Evolutionary conservation across 352 stramenopile genomes (phyloP), one percentile per base, ranked within the genome.

Genomic region (Globisporangium parvum): DNA sequence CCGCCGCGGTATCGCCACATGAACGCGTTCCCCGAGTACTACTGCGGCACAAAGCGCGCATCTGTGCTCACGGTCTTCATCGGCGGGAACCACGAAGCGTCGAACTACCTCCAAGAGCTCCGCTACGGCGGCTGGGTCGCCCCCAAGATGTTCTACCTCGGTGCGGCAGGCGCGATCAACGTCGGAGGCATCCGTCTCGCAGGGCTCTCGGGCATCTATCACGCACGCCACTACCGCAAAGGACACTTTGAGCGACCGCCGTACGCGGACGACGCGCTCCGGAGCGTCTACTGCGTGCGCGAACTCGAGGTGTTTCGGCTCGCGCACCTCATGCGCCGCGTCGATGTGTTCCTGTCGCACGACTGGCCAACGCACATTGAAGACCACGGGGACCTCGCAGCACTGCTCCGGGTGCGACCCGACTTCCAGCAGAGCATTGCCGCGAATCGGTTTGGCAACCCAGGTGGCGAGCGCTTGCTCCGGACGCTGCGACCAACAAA

Each of bases 141-240:
- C 17, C 93, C 93, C 1, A 97, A 98, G 40, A 98, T 99, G 45
- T 98, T 98, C 62, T 99, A 97, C 67, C 49, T 99, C 9, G 96
- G 96, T 1, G 75, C 74, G 17, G 85, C 90, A 2, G 92, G 91
- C 3, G 81, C 96, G 9, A 73, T 98, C 10, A 63, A 59, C 10
- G 65, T 91, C 23, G 71, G 73, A 31, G 88, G 88, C 2, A 35
- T 98, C 18, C 70, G 91, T 14, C 97, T 99, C 55, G 91, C 73
- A 12, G 94, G 95, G 0, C 56, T 98, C 10, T 97, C 88, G 40
- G 95, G 96, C 5, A 98, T 99, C 58, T 98, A 91, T 70, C 91
- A 97, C 41, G 48, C 56, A 0, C 56, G 78, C 40, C 66, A 96
- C 66, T 97, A 92, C 62, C 52, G 59, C 10, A 52, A 71, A n/a